A percentile compares a stretch with the other conserved stretches of the same genome.
phyloP scores from a whole-genome alignment of 169 alveolate genomes.

The Theileria orientalis region DNA sequence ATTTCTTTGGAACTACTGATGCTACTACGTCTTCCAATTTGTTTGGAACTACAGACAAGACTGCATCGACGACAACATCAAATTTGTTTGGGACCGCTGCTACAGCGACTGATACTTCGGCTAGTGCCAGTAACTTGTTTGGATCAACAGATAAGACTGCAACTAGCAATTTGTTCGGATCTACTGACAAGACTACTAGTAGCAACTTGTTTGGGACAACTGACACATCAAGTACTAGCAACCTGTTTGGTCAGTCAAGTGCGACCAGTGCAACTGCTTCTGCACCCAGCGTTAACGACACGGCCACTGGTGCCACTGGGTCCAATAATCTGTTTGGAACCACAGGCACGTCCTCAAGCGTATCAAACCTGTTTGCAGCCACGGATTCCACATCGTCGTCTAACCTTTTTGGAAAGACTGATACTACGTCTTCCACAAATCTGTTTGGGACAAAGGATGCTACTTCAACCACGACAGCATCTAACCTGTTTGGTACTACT shows the following conservation, averaged over 20 bases:
- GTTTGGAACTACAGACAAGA: conserved; percentile 12
- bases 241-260: background rate
- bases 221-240: conserved; percentile 13
- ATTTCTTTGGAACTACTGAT: conserved; percentile 12
- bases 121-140: background rate
- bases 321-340: background rate
- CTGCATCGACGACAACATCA: background rate
- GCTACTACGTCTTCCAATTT: conserved; percentile 3
- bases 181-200: conserved; percentile 9
- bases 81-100: background rate
- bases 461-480: background rate
- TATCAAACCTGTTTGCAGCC: background rate
- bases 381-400: conserved; percentile 24
- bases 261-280: conserved; percentile 10
- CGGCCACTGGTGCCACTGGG: background rate
- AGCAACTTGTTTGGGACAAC: conserved; percentile 9
- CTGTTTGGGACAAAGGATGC: too few species aligned
- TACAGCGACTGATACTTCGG: background rate
- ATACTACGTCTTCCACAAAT: background rate
- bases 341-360: background rate
- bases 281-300: background rate
- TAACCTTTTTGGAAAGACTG: conserved; percentile 27
- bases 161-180: background rate
- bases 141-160: conserved; percentile 2
- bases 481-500: conserved; percentile 13